Base-by-base conservation (phyloP, 2,329 filamentous ascomycete genomes). In the Malbranchea zuffiana region DNA sequence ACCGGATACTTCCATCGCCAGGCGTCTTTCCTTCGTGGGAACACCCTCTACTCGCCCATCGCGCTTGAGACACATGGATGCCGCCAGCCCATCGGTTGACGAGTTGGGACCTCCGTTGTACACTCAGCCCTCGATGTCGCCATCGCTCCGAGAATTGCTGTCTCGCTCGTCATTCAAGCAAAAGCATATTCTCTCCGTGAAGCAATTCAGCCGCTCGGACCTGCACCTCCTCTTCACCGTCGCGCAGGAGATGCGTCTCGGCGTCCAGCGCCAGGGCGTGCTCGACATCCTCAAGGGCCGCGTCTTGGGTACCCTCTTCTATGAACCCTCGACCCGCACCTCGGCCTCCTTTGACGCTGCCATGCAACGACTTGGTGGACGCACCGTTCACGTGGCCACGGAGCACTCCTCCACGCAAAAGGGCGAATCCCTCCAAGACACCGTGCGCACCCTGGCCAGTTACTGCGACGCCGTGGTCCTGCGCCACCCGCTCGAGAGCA, bases 391-490 rank as follows among this genome's bases (percentile, higher is more conserved):
- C 35, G 79, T 96, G 54, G 71, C 85, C 26, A 92, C 88, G 2
- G 74, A 78, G 4, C 76, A 83, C 49, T 95, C 88, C 2, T 93
- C 84, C 10, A 87, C 87, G 3, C 75, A 87, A 61, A 98, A 98
- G 72, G 90, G 90, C 27, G 90, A 98, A 67, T 79, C 80, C 3
- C 74, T 98, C 12, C 84, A 90, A 55, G 90, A 98, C 57, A 94
- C 86, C 10, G 76, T 98, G 50, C 80, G 90, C 45, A 98, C 90
- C 2, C 73, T 98, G 32, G 86, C 79, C 48, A 94, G 86, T 68
- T 98, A 98, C 59, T 80, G 80, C 44, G 90, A 98, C 56, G 90
- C 87, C 11, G 78, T 98, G 46, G 86, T 98, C n/a, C 76, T 98
- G 31, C 86, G 90, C 37, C 90, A 98, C 60, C 88, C 90, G 2